Evolutionary conservation across 1,284 basidiomycete genomes (phyloP), one percentile per base, ranked within the genome.

Genomic region (Ceratobasidium sp.): DNA sequence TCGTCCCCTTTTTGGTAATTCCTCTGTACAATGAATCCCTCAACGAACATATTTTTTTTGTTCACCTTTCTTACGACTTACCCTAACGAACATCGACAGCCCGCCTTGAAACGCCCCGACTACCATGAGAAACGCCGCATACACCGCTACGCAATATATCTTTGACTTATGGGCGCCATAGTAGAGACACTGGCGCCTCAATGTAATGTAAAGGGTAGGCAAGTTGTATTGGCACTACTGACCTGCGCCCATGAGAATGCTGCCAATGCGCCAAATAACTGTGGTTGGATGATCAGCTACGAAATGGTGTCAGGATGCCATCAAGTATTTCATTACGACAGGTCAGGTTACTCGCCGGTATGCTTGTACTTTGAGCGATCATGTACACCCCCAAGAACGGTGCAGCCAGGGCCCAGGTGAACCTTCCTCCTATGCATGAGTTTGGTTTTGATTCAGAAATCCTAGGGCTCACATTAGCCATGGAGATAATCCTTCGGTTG

Each of bases 371-470:
- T 78, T 91, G 88, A 0, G 89, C 83, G 54, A 94, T 85, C 34
- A 84, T 84, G 78, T 94, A 95, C 13, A 88, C 85, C 22, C 90
- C 92, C n/a, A 93, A 83, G 77, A 90, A 89, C 8, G 87, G 81
- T 0, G 86, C 85, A 0, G 90, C 84, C 6, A 88, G 77, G 0
- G 86, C 88, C 92, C 92, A 94, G 14, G 91, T 79, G 2, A 90
- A 81, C 69, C 90, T 90, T 75, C 7, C 54, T 8, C 29, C 11
- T 2, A 34, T 22, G 19, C 16, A 5, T 14, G 37, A 37, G 31
- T 14, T 4, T 16, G 8, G 19, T 16, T 29, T 19, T 7, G 19
- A 39, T 59, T 19, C 19, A 29, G 46, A 48, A 24, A 53, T 37
- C 5, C 9, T 9, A 43, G 31, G 56, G 68, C 78, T 65, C 64